Evolutionary conservation across 208 protist species (phyloP).

Genomic region (Wallacemonas rigidus): DNA sequence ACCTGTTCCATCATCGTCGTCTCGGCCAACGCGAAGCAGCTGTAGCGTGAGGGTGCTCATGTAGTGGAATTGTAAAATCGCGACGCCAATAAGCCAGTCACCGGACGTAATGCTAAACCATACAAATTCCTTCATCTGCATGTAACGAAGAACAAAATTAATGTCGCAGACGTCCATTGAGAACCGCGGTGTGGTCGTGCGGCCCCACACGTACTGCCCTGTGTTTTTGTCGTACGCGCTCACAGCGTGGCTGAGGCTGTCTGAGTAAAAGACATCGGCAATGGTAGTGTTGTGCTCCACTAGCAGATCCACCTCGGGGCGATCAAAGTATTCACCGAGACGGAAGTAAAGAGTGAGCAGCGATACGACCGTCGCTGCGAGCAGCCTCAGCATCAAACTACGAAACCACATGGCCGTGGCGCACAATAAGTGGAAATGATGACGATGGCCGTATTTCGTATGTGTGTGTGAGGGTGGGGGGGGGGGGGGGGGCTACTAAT

Average conservation of each 20-base stretch:
- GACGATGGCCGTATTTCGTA: too few relatives aligned
- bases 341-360: conserved; percentile 19
- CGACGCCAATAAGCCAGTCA: conserved; percentile 43
- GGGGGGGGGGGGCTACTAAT: too few relatives aligned
- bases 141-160: conserved; percentile 30
- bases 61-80: conserved; percentile 50
- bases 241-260: conserved; percentile 9
- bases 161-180: conserved; percentile 31
- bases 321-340: conserved; percentile 19
- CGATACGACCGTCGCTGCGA: neutral
- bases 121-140: conserved; percentile 52
- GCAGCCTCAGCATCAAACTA: neutral
- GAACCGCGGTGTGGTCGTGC: conserved; percentile 30
- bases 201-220: conserved; percentile 38
- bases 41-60: conserved; percentile 31
- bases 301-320: conserved; percentile 9
- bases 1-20: conserved; percentile 22
- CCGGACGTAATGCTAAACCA: conserved; percentile 41
- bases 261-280: conserved; percentile 23
- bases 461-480: too few relatives aligned
- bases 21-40: conserved; percentile 23
- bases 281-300: conserved; percentile 15
- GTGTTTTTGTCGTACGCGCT: conserved; percentile 25
- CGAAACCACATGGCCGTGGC: neutral
- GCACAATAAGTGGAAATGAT: too few relatives aligned